These are phyloP conservation scores for Metarhizium rileyi DNA, from an alignment of 2,329 filamentous ascomycete genomes.

Conservation along the genomic window DNA sequence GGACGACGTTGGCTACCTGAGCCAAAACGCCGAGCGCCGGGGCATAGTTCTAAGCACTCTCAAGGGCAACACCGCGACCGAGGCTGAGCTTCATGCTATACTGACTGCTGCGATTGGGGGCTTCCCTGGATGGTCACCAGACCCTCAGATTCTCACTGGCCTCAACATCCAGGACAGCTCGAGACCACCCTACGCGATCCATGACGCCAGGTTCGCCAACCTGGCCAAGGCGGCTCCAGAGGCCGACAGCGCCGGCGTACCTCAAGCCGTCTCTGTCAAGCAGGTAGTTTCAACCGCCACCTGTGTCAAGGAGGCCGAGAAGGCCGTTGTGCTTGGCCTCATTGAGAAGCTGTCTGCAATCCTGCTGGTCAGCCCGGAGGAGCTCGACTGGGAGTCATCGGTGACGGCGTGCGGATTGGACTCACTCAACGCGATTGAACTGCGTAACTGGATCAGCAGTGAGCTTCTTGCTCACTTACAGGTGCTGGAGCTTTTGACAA, in stretches of 20 bases:
- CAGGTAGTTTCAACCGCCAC: slow-evolving; percentile 10
- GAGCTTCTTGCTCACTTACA: slow-evolving; percentile 35
- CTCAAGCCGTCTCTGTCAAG: slow-evolving; percentile 6
- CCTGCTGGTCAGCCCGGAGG: slow-evolving; percentile 16
- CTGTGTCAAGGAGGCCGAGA: slow-evolving; percentile 13
- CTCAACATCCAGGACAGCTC: slow-evolving; percentile 35
- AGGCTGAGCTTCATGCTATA: slow-evolving; percentile 44
- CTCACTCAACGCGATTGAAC: slow-evolving; percentile 40
- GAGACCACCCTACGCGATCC: slow-evolving; percentile 41
- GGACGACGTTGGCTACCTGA: slow-evolving; percentile 38
- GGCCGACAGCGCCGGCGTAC: slow-evolving; percentile 2
- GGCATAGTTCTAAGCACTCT: slow-evolving; percentile 39
- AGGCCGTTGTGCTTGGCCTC: slow-evolving; percentile 15
- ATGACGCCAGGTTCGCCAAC: slow-evolving; percentile 44
- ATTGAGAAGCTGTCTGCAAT: slow-evolving; percentile 26
- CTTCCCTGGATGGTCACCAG: slow-evolving; percentile 26
- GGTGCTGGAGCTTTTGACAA: slow-evolving; percentile 44
- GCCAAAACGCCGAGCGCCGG: slow-evolving; percentile 33
- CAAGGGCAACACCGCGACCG: slow-evolving; percentile 36
- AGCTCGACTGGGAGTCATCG: slow-evolving; percentile 15
- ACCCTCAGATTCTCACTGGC: slow-evolving; percentile 43
- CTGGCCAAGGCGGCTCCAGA: slow-evolving; percentile 29
- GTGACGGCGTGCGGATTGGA: slow-evolving; percentile 27
- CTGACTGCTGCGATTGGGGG: slow-evolving; percentile 42
- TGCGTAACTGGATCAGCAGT: slow-evolving; percentile 41